These are phyloP conservation scores for Anethum foeniculum DNA, from an alignment of 140 eudicot species.

Conservation along the genomic window DNA sequence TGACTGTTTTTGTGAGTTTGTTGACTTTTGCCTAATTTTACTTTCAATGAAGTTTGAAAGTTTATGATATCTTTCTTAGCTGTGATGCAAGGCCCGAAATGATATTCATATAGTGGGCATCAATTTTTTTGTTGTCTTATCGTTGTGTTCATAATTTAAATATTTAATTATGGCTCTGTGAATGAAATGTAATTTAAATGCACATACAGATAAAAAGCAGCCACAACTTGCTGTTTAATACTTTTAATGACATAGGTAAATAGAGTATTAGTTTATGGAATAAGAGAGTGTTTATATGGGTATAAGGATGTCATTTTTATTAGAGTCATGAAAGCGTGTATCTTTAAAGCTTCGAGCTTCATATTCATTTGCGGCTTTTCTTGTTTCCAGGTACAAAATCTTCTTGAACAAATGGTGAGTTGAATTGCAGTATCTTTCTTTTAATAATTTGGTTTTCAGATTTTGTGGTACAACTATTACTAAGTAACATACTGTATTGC, in stretches of 20 bases:
- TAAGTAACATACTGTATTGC: constrained; percentile 22
- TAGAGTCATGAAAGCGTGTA: neutral
- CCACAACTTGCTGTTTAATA: neutral
- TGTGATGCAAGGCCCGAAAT: neutral
- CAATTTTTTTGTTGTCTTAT: neutral
- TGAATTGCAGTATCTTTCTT: neutral
- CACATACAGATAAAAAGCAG: neutral
- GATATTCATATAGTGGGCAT: neutral
- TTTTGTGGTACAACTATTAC: neutral
- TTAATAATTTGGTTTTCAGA: neutral
- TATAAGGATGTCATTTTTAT: neutral
- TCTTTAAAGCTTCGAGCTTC: neutral
- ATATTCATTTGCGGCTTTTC: constrained; percentile 2
- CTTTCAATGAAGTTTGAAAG: neutral
- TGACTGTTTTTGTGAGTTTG: constrained; percentile 89
- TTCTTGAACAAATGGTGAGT: constrained; percentile 95
- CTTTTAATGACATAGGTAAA: too few relatives aligned
- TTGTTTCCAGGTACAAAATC: constrained; percentile 75
- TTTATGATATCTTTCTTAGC: neutral
- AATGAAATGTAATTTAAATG: neutral
- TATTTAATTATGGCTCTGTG: neutral
- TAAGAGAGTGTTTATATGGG: neutral
- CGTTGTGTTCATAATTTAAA: neutral
- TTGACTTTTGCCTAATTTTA: neutral
- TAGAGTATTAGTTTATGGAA: neutral